phyloP scores from a whole-genome alignment of 169 alveolate species.

The Plasmodium coatneyi region DNA sequence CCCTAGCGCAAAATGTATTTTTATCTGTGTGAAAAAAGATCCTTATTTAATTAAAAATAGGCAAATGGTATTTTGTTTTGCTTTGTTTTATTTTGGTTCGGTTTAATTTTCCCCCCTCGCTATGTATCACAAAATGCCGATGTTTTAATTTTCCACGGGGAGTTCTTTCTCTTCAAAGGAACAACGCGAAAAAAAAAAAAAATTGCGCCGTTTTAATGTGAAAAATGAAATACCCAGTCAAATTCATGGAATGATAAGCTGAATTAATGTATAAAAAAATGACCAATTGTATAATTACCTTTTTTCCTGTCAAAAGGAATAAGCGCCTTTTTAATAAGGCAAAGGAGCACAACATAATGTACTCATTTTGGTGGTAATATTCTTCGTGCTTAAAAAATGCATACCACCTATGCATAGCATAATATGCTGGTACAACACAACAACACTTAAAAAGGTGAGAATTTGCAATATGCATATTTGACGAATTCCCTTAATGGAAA shows the following conservation, averaged over 20 bases:
- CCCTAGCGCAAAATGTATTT: neutral
- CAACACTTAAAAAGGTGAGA: neutral
- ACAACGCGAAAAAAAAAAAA: neutral
- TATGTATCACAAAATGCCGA: neutral
- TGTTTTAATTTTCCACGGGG: neutral
- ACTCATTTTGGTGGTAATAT: neutral
- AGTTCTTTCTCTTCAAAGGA: neutral
- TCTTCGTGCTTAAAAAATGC: neutral
- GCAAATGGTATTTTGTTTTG: neutral
- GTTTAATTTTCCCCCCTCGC: neutral
- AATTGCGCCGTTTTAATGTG: neutral
- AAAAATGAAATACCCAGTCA: neutral
- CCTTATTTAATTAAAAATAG: neutral
- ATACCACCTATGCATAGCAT: neutral
- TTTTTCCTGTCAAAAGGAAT: neutral
- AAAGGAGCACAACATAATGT: neutral
- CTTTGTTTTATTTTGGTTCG: neutral
- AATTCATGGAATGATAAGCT: neutral
- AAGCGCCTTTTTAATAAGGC: neutral
- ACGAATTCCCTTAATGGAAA: constrained; percentile 5
- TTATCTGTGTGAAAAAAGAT: neutral
- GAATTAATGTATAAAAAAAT: neutral
- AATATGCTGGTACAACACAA: neutral
- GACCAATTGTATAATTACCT: neutral
- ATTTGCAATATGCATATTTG: neutral